Conservation (phyloP, 148 eudicot genomes). For the Rhododendron griersonianum region DNA sequence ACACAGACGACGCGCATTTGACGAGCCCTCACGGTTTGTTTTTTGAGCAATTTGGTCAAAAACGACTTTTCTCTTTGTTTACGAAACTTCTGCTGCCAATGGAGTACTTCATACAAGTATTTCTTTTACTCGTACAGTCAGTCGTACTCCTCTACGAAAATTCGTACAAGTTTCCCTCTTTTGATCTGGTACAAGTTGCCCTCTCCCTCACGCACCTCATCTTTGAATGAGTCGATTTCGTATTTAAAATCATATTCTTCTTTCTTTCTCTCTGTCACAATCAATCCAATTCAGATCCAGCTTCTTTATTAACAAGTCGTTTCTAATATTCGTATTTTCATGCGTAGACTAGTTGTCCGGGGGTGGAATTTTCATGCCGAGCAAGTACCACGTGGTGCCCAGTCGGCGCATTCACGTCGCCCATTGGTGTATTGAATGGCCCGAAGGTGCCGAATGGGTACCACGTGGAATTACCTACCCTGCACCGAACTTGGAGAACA, state of each 20-base stretch:
- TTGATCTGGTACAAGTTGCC: too few species aligned
- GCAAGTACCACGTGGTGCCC: too few species aligned
- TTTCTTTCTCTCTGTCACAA: background rate
- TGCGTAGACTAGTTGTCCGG: background rate
- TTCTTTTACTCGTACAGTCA: background rate
- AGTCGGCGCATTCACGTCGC: too few species aligned
- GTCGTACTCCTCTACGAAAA: background rate
- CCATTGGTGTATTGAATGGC: too few species aligned
- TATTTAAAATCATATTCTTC: background rate
- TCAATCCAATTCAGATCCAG: background rate
- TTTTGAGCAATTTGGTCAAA: background rate
- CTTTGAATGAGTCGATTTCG: too few species aligned
- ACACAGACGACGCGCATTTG: slow-evolving; percentile 15
- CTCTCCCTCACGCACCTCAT: too few species aligned
- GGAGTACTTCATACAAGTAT: background rate
- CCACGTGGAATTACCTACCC: too few species aligned
- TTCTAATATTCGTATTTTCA: background rate
- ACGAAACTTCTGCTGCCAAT: background rate
- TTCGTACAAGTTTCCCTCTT: background rate
- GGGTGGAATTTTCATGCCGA: background rate
- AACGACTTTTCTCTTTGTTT: background rate
- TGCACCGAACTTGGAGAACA: too few species aligned
- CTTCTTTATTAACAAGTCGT: background rate
- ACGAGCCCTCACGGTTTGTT: background rate
- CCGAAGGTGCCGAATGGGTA: too few species aligned